phyloP scores from a whole-genome alignment of 306 rosid species.

The Cucurbita maxima region DNA sequence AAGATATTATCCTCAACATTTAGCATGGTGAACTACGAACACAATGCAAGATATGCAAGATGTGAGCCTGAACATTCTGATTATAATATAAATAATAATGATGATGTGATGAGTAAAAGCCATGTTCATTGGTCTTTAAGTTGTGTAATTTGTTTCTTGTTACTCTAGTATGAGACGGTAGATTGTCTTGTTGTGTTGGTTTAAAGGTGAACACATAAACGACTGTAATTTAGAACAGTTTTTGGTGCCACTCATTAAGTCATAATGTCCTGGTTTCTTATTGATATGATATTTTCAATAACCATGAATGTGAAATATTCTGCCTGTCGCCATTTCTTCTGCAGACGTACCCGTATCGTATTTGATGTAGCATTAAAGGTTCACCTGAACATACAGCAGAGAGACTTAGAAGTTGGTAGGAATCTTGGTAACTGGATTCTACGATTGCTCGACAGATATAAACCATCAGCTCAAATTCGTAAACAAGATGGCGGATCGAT shows the following conservation, averaged over 20 bases:
- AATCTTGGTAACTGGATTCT: constrained; percentile 67
- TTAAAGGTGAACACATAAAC: not conserved
- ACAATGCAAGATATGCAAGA: not conserved
- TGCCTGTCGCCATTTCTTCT: not conserved
- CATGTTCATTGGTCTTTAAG: not conserved
- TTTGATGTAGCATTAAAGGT: constrained; percentile 57
- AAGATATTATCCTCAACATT: too few relatives aligned
- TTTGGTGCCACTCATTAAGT: not conserved
- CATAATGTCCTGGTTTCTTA: not conserved
- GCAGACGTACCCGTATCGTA: constrained; percentile 57
- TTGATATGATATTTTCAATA: not conserved
- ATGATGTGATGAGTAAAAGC: not conserved
- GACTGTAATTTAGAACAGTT: too few relatives aligned
- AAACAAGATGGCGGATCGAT: constrained; percentile 19
- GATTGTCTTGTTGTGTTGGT: not conserved
- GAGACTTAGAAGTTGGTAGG: constrained; percentile 80
- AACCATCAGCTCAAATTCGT: constrained; percentile 83
- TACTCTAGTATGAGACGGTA: not conserved
- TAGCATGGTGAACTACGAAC: not conserved
- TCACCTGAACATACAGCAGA: constrained; percentile 60
- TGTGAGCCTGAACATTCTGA: not conserved
- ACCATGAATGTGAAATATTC: not conserved
- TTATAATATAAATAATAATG: not conserved
- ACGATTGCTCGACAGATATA: constrained; percentile 55
- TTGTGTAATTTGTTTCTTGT: not conserved